phyloP scores from a whole-genome alignment of 2,329 filamentous ascomycete genomes.

The Periconia sp. region DNA sequence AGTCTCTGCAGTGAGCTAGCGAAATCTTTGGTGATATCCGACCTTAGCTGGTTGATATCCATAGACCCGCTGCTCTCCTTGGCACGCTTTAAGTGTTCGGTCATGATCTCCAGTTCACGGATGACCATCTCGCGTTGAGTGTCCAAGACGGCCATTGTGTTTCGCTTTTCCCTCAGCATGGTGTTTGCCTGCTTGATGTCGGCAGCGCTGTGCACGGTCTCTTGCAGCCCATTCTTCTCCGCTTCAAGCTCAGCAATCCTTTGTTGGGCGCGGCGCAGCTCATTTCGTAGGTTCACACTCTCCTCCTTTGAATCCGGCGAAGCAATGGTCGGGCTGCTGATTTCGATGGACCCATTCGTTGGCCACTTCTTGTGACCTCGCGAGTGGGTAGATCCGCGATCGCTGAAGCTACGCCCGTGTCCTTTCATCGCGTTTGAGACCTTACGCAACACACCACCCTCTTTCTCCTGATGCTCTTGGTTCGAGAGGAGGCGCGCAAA shows the following conservation, averaged over 20 bases:
- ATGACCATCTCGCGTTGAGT: conserved; percentile 96
- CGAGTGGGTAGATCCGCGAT: conserved; percentile 52
- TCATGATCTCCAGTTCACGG: conserved; percentile 86
- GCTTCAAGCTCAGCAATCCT: conserved; percentile 84
- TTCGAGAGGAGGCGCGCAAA: conserved; percentile 86
- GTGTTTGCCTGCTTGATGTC: conserved; percentile 80
- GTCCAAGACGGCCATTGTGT: conserved; percentile 92
- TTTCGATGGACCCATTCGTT: conserved; percentile 54
- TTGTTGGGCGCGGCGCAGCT: conserved; percentile 81
- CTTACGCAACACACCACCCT: conserved; percentile 70
- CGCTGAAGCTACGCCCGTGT: conserved; percentile 87
- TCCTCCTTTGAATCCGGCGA: conserved; percentile 59
- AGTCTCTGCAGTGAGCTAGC: conserved; percentile 68
- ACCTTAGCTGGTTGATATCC: conserved; percentile 74
- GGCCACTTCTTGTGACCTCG: conserved; percentile 48
- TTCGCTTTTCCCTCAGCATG: conserved; percentile 88
- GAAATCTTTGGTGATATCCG: conserved; percentile 67
- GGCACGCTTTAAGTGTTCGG: conserved; percentile 83
- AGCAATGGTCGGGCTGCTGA: conserved; percentile 74
- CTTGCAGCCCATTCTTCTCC: conserved; percentile 67
- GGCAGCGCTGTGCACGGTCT: conserved; percentile 62
- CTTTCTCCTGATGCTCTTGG: conserved; percentile 62
- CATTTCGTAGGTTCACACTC: conserved; percentile 62
- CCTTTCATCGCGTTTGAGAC: conserved; percentile 88
- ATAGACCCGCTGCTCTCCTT: conserved; percentile 81